These are phyloP conservation scores for Solanum paucissectum DNA, from an alignment of 257 asterid species.

Conservation along the genomic window DNA sequence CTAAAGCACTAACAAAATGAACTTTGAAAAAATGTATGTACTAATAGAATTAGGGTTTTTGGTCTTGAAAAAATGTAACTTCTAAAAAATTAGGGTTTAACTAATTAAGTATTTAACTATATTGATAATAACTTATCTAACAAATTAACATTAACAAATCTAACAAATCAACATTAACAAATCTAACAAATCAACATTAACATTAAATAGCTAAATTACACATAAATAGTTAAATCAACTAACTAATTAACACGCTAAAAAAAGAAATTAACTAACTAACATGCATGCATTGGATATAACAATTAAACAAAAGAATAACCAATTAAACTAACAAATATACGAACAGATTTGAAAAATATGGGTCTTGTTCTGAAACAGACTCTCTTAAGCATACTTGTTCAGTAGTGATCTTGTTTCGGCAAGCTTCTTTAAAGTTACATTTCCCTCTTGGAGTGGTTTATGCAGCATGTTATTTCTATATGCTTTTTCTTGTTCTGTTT, in stretches of 20 bases:
- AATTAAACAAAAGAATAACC: neutral
- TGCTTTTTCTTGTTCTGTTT: neutral
- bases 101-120: neutral
- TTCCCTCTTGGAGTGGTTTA: neutral
- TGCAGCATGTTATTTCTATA: neutral
- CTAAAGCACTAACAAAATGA: neutral
- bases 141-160: neutral
- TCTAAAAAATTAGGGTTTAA: neutral
- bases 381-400: neutral
- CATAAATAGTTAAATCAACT: neutral
- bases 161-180: neutral
- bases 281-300: neutral
- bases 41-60: neutral
- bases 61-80: neutral
- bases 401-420: neutral
- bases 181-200: neutral
- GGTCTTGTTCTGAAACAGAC: neutral
- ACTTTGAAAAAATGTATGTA: neutral
- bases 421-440: neutral
- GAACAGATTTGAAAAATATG: neutral
- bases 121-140: neutral
- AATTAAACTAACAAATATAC: neutral
- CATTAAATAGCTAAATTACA: neutral
- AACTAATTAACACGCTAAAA: neutral
- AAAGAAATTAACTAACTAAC: neutral